Evolutionary conservation across 2,329 filamentous ascomycete genomes (phyloP).

Genomic region (Neofusicoccum kwambonambiense): DNA sequence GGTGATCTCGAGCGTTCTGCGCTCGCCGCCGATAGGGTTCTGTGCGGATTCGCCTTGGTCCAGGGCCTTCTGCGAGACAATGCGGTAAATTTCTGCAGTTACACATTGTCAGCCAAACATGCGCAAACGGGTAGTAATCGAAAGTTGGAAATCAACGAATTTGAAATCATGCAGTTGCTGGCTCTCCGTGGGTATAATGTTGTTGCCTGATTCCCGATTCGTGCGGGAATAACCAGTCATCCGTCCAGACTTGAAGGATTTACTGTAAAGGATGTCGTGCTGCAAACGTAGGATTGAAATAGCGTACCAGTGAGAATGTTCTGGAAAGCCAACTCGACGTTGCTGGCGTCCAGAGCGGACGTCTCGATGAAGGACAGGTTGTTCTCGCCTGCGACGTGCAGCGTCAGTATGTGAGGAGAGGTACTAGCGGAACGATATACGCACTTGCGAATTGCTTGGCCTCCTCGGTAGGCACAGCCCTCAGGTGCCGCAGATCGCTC

Average conservation of each 20-base stretch:
- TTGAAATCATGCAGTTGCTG: neutral
- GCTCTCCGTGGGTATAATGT: neutral
- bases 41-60: constrained; percentile 82
- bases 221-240: neutral
- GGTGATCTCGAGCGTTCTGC: constrained; percentile 79
- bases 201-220: neutral
- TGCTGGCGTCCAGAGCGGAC: constrained; percentile 96
- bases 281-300: neutral
- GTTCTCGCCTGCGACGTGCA: constrained; percentile 73
- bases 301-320: constrained; percentile 93
- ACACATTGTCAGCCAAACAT: neutral
- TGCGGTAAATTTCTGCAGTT: constrained; percentile 89
- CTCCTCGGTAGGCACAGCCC: constrained; percentile 95
- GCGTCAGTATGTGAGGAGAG: neutral
- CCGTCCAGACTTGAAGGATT: neutral
- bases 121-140: neutral
- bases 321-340: constrained; percentile 98
- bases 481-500: constrained; percentile 98
- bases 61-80: constrained; percentile 95
- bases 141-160: too few species aligned
- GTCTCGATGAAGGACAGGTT: constrained; percentile 99
- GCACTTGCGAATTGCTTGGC: constrained; percentile 96
- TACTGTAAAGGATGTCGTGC: neutral
- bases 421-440: constrained; percentile 29
- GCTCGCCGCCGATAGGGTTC: constrained; percentile 70